Conservation (phyloP, 2,329 filamentous ascomycete genomes). For the Helotiales sp. region DNA sequence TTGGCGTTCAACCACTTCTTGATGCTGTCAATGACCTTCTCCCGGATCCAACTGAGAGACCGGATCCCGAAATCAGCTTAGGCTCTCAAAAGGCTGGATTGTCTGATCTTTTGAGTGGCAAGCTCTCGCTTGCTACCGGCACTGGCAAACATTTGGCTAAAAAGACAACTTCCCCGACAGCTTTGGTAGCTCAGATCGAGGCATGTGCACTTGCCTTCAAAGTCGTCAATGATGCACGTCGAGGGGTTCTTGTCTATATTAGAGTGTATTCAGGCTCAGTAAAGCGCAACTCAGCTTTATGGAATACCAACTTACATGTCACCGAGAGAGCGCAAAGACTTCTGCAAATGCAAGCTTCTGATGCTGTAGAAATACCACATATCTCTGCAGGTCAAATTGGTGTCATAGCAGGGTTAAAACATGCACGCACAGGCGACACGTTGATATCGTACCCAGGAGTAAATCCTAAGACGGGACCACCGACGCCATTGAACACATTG, state of each 20-base stretch:
- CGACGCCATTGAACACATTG: constrained; percentile 68
- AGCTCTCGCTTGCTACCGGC: constrained; percentile 40
- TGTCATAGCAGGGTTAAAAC: constrained; percentile 85
- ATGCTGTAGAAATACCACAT: constrained; percentile 79
- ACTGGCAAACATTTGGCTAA: constrained; percentile 36
- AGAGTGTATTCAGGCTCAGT: constrained; percentile 86
- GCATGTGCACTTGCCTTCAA: constrained; percentile 81
- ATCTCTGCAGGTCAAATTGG: constrained; percentile 90
- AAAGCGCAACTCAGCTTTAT: constrained; percentile 71
- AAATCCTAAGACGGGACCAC: constrained; percentile 61
- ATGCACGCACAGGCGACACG: constrained; percentile 92
- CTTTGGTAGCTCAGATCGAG: constrained; percentile 52
- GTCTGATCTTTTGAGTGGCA: constrained; percentile 46
- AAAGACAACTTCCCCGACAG: constrained; percentile 40
- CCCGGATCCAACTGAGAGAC: constrained; percentile 77
- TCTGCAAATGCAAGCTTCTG: constrained; percentile 85
- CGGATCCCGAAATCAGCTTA: constrained; percentile 75
- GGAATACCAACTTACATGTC: constrained; percentile 82
- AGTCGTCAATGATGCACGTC: constrained; percentile 82
- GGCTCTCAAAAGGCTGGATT: constrained; percentile 57
- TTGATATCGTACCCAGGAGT: constrained; percentile 71
- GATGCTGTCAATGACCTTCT: constrained; percentile 87
- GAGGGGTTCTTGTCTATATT: constrained; percentile 88
- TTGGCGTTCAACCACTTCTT: constrained; percentile 88
- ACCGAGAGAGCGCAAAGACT: constrained; percentile 79